A percentile compares a stretch with the other conserved stretches of the same genome.
phyloP scores from a whole-genome alignment of 2,329 filamentous ascomycete genomes.

The Aureobasidium sp. region DNA sequence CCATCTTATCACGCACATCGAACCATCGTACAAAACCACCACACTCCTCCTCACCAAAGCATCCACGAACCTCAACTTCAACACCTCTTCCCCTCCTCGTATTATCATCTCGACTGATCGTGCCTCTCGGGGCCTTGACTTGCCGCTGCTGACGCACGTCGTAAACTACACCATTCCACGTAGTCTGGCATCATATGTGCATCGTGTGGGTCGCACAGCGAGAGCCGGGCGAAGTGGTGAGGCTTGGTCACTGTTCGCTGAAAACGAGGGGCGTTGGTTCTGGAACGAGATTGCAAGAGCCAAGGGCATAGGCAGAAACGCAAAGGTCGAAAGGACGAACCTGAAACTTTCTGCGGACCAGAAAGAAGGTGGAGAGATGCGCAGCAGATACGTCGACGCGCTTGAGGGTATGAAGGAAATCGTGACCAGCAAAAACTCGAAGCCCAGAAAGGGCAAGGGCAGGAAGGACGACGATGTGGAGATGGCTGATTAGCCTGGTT shows the following conservation, averaged over 20 bases:
- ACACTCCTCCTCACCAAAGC: conserved; percentile 53
- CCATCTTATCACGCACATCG: conserved; percentile 52
- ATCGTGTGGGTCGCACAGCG: conserved; percentile 85
- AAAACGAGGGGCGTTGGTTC: conserved; percentile 84
- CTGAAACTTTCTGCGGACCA: conserved; percentile 27
- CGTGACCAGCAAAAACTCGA: conserved; percentile 32
- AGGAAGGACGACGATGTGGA: conserved; percentile 4
- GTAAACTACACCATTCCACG: conserved; percentile 89
- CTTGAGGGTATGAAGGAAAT: conserved; percentile 55
- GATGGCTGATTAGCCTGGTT: background rate
- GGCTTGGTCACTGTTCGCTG: conserved; percentile 79
- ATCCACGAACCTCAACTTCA: conserved; percentile 51
- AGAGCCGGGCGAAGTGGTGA: conserved; percentile 65
- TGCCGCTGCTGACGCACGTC: conserved; percentile 65
- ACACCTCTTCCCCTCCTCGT: conserved; percentile 28
- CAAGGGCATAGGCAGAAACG: conserved; percentile 40
- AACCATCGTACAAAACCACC: conserved; percentile 21
- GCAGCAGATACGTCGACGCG: conserved; percentile 41
- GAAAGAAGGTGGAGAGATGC: conserved; percentile 27
- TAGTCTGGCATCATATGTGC: conserved; percentile 74
- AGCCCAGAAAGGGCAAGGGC: background rate
- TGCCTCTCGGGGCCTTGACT: conserved; percentile 81
- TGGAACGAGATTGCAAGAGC: conserved; percentile 67
- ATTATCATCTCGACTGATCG: conserved; percentile 87
- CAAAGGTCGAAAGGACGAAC: conserved; percentile 38